Base-by-base conservation (phyloP, 2,329 filamentous ascomycete genomes). In the Penicillium hordei region DNA sequence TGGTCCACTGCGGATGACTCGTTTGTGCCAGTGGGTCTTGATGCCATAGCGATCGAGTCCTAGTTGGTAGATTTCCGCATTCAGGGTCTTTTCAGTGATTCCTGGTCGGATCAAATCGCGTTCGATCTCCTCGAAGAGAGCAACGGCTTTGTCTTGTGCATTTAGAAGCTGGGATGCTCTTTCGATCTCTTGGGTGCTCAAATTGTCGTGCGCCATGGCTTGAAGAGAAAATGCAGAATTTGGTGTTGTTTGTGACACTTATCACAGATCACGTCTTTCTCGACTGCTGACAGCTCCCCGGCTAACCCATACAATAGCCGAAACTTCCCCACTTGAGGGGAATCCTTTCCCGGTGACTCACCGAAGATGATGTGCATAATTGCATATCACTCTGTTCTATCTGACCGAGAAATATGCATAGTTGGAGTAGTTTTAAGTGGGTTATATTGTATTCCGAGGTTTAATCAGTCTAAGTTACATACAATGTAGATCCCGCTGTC, bases 11-110 rank as follows among this genome's bases (percentile, higher is more conserved):
- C 81, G 72, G 34, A 83, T 73, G 0, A 82, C 75, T 5, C 80
- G 76, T 63, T 82, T 83, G 68, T 83, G 81, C 81, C 81, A 83
- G 59, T 83, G 79, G 2, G 78, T 82, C 17, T 70, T 67, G 12
- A 83, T 72, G 17, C 72, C 73, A 66, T 80, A 71, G n/a, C 75
- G 75, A 36, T 76, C 66, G 9, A 68, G 60, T 39, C 77, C 79
- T 0, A 81, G 72, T 36, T 75, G 69, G 63, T 81, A 75, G 53
- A 83, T 82, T 61, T 80, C 73, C 31, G 79, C 68, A 68, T 75
- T 81, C 25, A 83, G 67, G 27, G 69, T 66, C 62, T 80, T 81
- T 61, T 83, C 81, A 60, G 69, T 78, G 52, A 82, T 67, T 4
- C 81, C 80, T 0, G 81, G 75, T 0, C 79, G 78, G 51, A 83